Base-by-base conservation (phyloP, 805 yeast genomes). In the Torulaspora quercuum region DNA sequence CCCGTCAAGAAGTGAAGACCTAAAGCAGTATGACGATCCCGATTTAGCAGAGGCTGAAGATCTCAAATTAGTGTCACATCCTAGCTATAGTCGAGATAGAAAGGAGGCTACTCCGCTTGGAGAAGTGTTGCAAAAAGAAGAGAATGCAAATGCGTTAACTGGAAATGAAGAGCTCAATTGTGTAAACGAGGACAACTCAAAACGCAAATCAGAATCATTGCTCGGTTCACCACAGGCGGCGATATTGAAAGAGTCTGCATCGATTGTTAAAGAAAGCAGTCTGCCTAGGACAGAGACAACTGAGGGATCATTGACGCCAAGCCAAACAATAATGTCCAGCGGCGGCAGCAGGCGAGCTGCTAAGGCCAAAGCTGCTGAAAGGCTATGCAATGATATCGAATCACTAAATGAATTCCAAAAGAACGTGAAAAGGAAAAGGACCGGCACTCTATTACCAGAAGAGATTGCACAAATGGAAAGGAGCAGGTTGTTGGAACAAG, bases 341-440 rank as follows among this genome's bases (percentile, higher is more conserved):
- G 35, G 29, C 24, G 33, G 41, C 26, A 37, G 35, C 16, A 27
- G 52, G 21, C 40, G 84, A 33, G 72, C 74, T 25, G 94, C 95
- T 1, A 79, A 80, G 29, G 69, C 70, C 25, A 75, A 80, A 49
- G 94, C 94, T 0, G 79, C 78, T 1, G 63, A 64, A 39, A 79
- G 77, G 52, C 63, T 85, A 10, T 90, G 81, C 49, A 71, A 72
- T 7, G 77, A 80, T 54, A 82, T 85, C 70, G 74, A 73, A 40
- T 80, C 80, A 30, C 68, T 84, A 45, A 82, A 81, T 50, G 69
- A 67, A 33, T 84, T 74, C 51, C 80, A 79, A 42, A 69, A 75
- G 44, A 76, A 75, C 48, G 68, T 70, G 17, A 65, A 68, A 14
- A 63, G 68, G 64, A 44, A 56, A 49, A 34, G 57, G 51, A 29